These are phyloP conservation scores for Conticribra guillardii DNA, from an alignment of 108 stramenopile species.

Conservation along the genomic window DNA sequence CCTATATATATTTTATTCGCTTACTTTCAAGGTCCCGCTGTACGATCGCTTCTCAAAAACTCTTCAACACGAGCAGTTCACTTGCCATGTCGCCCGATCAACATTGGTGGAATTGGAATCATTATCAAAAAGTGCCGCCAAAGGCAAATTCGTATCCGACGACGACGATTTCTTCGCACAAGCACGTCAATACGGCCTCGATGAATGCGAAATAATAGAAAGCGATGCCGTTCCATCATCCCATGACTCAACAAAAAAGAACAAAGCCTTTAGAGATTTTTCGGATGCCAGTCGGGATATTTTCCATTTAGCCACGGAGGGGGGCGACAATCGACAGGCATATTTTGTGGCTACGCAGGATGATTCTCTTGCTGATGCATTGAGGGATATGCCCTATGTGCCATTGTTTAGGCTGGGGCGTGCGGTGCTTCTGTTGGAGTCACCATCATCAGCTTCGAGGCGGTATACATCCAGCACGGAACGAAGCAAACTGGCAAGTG, in stretches of 20 bases:
- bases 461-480: constrained; percentile 50
- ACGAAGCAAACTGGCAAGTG: constrained; percentile 60
- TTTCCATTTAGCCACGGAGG: constrained; percentile 28
- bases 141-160: not conserved
- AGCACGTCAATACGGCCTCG: constrained; percentile 59
- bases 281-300: constrained; percentile 51
- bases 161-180: constrained; percentile 29
- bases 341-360: constrained; percentile 87
- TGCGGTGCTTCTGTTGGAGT: constrained; percentile 75
- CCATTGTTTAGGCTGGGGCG: constrained; percentile 73
- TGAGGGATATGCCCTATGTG: constrained; percentile 58
- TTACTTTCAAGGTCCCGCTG: constrained; percentile 31
- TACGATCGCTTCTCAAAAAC: constrained; percentile 55
- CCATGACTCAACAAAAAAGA: constrained; percentile 25
- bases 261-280: constrained; percentile 31
- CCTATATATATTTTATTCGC: not conserved
- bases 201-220: constrained; percentile 65
- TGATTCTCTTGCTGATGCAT: constrained; percentile 60
- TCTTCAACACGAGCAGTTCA: constrained; percentile 47
- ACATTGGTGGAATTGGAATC: constrained; percentile 54
- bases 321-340: constrained; percentile 40
- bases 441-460: constrained; percentile 71
- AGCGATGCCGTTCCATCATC: constrained; percentile 12
- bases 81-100: constrained; percentile 49
- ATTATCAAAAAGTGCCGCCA: constrained; percentile 27